These are phyloP conservation scores for Graphiopsis chlorocephala DNA, from an alignment of 2,329 filamentous ascomycete genomes.

Conservation along the genomic window DNA sequence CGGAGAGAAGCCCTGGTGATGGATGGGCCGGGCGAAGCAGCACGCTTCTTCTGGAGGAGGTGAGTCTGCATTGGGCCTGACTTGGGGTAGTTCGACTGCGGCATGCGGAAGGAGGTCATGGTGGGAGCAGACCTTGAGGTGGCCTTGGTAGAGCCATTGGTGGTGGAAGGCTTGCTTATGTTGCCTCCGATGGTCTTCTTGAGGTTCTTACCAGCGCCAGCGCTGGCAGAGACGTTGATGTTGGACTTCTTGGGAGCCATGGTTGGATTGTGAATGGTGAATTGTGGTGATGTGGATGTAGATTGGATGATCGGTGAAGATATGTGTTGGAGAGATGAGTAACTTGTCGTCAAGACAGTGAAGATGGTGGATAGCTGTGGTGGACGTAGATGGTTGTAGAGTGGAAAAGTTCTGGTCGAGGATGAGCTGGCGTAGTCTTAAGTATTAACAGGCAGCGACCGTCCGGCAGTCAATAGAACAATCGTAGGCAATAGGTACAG, in stretches of 20 bases:
- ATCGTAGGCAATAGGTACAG: slow-evolving; percentile 7
- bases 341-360: slow-evolving; percentile 5
- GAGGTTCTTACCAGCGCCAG: neutral
- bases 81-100: neutral
- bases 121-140: neutral
- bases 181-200: neutral
- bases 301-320: neutral
- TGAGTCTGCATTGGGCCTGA: slow-evolving; percentile 1
- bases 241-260: slow-evolving; percentile 2
- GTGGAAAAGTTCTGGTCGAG: slow-evolving; percentile 7
- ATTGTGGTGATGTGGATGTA: neutral
- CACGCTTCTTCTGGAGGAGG: neutral
- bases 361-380: slow-evolving; percentile 2
- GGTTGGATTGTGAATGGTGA: slow-evolving; percentile 3
- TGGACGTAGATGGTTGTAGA: slow-evolving; percentile 1
- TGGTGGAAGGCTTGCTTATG: neutral
- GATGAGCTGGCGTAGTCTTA: slow-evolving; percentile 1
- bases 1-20: neutral
- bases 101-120: neutral
- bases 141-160: neutral
- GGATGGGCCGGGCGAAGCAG: neutral
- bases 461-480: slow-evolving; percentile 12
- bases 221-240: neutral
- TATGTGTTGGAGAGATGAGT: neutral
- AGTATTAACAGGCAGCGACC: neutral